Evolutionary conservation across 1,284 basidiomycete species (phyloP), one percentile per base, ranked within the genome.

Genomic region (Waitea zeae): DNA sequence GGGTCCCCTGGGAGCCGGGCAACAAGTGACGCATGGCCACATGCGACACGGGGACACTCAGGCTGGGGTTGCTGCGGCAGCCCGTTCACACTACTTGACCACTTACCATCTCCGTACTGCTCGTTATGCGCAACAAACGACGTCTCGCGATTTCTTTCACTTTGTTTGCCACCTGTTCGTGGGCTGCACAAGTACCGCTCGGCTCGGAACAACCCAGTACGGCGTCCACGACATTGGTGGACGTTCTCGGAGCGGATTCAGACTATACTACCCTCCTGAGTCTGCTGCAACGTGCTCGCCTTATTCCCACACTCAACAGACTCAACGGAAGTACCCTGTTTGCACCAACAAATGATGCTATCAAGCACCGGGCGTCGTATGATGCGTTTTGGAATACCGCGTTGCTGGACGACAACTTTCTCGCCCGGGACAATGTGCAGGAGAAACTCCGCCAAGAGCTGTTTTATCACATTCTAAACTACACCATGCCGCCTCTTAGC

Each of bases 401-500:
- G 19, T 50, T 74, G 20, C 49, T 55, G 18, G 59, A 63, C 34
- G 48, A 59, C 17, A 24, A 39, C 32, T 36, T 48, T 19, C 44
- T 52, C 34, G 39, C 64, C 12, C 59, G 52, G 17, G 90, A 95
- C 54, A 99, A 99, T 52, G 62, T 95, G 30, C 71, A 88, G 37
- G 73, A 84, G 43, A 58, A 70, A 38, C 70, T 96, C 32, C 68
- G 93, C 31, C 89, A 96, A 50, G 81, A 89, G 46, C 65, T 99
- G 32, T 79, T 97, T 46, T 98, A 98, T 50, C 95, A 98, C 53
- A 56, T 97, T 30, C 62, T 98, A 42, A 97, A 98, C 56, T 79
- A 78, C 51, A 75, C 84, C 1, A 52, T 95, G 12, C 49, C 62
- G 12, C 47, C 47, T 17, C 47, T 70, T 24, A 70, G 73, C 6